Base-by-base conservation (phyloP, 345 rosid species). In the Brassica nigra region DNA sequence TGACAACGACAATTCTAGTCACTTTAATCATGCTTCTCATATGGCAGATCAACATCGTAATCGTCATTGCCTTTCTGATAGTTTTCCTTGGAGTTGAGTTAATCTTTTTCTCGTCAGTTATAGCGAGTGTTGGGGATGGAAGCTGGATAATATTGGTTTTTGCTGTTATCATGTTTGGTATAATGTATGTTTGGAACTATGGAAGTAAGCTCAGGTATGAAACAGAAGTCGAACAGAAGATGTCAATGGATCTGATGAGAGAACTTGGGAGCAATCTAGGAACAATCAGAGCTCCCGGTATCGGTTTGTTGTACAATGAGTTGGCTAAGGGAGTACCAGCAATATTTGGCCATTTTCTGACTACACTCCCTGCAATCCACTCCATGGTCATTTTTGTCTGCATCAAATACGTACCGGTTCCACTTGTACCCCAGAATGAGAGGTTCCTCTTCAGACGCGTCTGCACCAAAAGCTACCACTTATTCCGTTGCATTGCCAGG, bases 401-500 rank as follows among this genome's bases (percentile, higher is more conserved):
- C 74, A 93, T 95, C 49, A 95, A 95, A 83, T 93, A 95, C 77
- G 97, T 95, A 66, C 99, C 99, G 4, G 95, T 95, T 79, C 95
- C 98, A 71, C 83, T 89, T 62, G 98, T 95, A 75, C 99, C 98
- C 55, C 98, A 91, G 83, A 90, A 89, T 82, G 98, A 95, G 86
- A 85, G 99, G 82, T 95, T 95, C 87, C 96, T 93, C 76, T 95
- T 95, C 90, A 91, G 95, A 62, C 89, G 97, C 28, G 99, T 93
- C 74, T 93, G 98, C 83, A 86, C 90, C 15, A 91, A 90, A 79
- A 73, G 88, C 85, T 95, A 91, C 85, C 99, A 95, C 88, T 88
- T 93, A 64, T 95, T 95, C 85, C 99, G 97, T 18, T 95, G 99
- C 83, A 89, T 95, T 79, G 98, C 98, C 62, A 90, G 99, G 99